A percentile compares a stretch with the other conserved stretches of the same genome.
Conservation (phyloP, 1,139 yeast genomes). For the Hemisphaericaspora lyxosophila region DNA sequence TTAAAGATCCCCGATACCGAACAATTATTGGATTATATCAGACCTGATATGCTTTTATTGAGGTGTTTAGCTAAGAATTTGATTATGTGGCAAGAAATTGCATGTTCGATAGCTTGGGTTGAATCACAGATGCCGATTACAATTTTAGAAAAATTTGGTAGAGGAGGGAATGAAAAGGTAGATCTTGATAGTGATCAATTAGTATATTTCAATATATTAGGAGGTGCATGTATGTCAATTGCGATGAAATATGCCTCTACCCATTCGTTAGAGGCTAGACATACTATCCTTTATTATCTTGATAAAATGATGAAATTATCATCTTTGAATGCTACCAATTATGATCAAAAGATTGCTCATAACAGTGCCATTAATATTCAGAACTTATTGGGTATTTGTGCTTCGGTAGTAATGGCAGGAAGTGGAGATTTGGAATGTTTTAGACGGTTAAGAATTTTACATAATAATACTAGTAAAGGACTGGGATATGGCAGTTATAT, state of each 20-base stretch:
- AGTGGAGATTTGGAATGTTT: slow-evolving; percentile 83
- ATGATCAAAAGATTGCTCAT: slow-evolving; percentile 62
- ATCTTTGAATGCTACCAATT: slow-evolving; percentile 45
- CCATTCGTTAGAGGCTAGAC: slow-evolving; percentile 54
- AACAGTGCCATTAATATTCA: slow-evolving; percentile 58
- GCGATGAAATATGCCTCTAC: slow-evolving; percentile 80
- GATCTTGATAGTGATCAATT: slow-evolving; percentile 61
- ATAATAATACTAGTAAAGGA: slow-evolving; percentile 52
- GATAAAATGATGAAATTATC: slow-evolving; percentile 63
- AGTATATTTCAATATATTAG: slow-evolving; percentile 63
- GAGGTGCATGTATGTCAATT: slow-evolving; percentile 75
- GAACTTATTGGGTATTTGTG: slow-evolving; percentile 60
- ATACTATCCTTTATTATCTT: slow-evolving; percentile 57
- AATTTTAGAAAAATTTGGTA: slow-evolving; percentile 29
- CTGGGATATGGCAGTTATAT: slow-evolving; percentile 69
- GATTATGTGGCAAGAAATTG: slow-evolving; percentile 76
- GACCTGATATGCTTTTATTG: slow-evolving; percentile 78
- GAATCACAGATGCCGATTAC: slow-evolving; percentile 51
- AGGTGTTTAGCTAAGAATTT: slow-evolving; percentile 67
- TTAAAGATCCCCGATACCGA: slow-evolving; percentile 62
- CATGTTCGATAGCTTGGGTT: slow-evolving; percentile 59
- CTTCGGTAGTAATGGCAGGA: slow-evolving; percentile 83
- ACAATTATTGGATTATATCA: slow-evolving; percentile 64
- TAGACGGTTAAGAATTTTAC: slow-evolving; percentile 68
- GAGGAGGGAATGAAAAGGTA: slow-evolving; percentile 17